These are phyloP conservation scores for Psophocarpus tetragonolobus DNA, from an alignment of 306 rosid species.

Conservation along the genomic window DNA sequence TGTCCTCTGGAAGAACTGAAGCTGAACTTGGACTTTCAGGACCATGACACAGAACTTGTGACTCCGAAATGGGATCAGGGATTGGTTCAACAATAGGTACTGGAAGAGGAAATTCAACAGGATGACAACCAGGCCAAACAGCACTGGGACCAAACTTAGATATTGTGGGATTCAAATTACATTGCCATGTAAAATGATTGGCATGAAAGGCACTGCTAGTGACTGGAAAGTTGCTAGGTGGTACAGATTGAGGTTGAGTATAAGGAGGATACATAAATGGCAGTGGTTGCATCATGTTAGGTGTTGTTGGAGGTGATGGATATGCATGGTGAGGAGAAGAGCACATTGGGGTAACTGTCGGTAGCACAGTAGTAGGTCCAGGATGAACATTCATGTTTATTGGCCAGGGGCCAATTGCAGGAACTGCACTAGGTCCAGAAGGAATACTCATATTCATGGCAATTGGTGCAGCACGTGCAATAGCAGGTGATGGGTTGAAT, in stretches of 20 bases:
- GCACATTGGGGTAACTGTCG: conserved; percentile 67
- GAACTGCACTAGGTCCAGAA: conserved; percentile 62
- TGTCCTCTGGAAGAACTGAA: conserved; percentile 51
- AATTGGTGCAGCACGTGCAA: conserved; percentile 70
- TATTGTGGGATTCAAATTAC: conserved; percentile 60
- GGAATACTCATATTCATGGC: conserved; percentile 71
- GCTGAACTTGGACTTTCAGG: conserved; percentile 46
- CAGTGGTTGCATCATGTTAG: conserved; percentile 88
- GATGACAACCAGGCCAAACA: conserved; percentile 86
- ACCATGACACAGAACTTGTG: conserved; percentile 47
- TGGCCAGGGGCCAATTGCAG: conserved; percentile 79
- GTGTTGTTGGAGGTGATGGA: conserved; percentile 92
- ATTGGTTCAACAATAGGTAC: conserved; percentile 64
- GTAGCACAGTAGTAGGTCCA: conserved; percentile 59
- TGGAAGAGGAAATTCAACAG: conserved; percentile 72
- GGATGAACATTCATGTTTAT: conserved; percentile 89
- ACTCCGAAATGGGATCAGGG: conserved; percentile 54
- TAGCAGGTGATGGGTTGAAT: conserved; percentile 80
- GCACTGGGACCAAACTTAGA: conserved; percentile 69
- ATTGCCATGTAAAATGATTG: conserved; percentile 80
- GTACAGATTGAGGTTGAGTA: conserved; percentile 76
- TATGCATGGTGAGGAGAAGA: conserved; percentile 89
- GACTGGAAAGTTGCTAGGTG: conserved; percentile 70
- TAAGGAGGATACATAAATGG: conserved; percentile 84
- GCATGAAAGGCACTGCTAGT: conserved; percentile 75